Base-by-base conservation (phyloP, 2,329 filamentous ascomycete genomes). In the Fusarium pseudoanthophilum region DNA sequence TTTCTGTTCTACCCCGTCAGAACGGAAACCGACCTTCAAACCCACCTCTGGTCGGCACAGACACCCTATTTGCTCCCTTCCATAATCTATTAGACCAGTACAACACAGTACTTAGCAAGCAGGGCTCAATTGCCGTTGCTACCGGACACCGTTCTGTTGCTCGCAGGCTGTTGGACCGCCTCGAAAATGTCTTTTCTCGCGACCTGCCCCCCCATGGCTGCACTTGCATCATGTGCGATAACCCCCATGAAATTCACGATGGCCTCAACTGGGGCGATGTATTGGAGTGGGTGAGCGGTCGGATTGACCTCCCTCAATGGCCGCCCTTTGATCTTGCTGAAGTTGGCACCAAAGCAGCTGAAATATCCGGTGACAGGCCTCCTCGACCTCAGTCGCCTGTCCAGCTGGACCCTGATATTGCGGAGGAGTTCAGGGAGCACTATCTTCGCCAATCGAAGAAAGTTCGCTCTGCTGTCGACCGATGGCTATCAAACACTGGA, bases 121-220 rank as follows among this genome's bases (percentile, higher is more conserved):
- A 93, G 76, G 96, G 96, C 7, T 98, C 95, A 1, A 85, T 99
- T 10, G 96, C 96, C 5, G 96, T 98, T 4, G 96, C 96, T 21
- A 98, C 95, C 0, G 96, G 96, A 11, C 97, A 98, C 81, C 91
- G 94, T 60, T 98, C 95, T 1, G 93, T 98, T n/a, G 96, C 96
- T 7, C 91, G 96, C 10, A 90, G 95, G 58, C 84, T 98, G 30
- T 88, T 98, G 10, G 95, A 99, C 82, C 91, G 96, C 42, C 86
- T 99, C 8, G 95, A 98, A 80, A 94, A 95, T 64, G 95, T 99
- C 14, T 98, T 99, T 82, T 95, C 95, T 5, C 89, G 96, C 67
- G 95, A 98, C 78, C 91, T 99, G 40, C 95, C 95, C 0, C 91
- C 91, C 0, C 91, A 97, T 78, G 91, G 92, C n/a, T 98, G 95